Evolutionary conservation across 140 eudicot genomes (phyloP).

Genomic region (Bidens hawaiensis): DNA sequence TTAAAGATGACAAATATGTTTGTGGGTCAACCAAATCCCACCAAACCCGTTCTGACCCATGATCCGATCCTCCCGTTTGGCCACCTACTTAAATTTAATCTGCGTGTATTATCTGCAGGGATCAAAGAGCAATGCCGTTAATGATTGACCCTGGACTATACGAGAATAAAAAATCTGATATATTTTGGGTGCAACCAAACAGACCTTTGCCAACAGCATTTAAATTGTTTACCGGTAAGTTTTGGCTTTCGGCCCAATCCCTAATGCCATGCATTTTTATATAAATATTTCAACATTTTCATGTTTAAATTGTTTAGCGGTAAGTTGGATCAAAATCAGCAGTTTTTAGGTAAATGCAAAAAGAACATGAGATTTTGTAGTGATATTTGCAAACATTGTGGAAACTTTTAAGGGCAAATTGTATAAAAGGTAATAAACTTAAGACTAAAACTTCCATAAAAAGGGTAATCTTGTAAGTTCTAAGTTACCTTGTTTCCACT

Average conservation of each 20-base stretch:
- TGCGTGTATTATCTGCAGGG: constrained; percentile 50
- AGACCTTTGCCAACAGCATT: constrained; percentile 72
- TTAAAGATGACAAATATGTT: background rate
- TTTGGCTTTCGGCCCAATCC: background rate
- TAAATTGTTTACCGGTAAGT: constrained; percentile 82
- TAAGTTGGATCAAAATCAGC: background rate
- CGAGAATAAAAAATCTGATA: constrained; percentile 57
- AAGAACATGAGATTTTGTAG: background rate
- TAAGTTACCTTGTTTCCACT: too few species aligned
- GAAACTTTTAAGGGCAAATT: background rate
- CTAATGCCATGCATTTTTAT: background rate
- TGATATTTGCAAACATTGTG: background rate
- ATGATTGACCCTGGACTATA: constrained; percentile 87
- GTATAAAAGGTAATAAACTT: background rate
- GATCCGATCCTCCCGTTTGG: background rate
- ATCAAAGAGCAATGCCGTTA: constrained; percentile 80
- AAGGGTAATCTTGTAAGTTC: too few species aligned
- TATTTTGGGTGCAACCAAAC: constrained; percentile 65
- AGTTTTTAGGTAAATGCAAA: background rate
- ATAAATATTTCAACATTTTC: background rate
- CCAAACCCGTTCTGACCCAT: background rate
- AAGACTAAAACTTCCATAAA: background rate
- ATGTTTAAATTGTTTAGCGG: background rate
- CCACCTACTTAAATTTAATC: constrained; percentile 2
- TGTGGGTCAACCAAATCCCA: background rate